Evolutionary conservation across 306 rosid genomes (phyloP).

Genomic region (Prunus padus): DNA sequence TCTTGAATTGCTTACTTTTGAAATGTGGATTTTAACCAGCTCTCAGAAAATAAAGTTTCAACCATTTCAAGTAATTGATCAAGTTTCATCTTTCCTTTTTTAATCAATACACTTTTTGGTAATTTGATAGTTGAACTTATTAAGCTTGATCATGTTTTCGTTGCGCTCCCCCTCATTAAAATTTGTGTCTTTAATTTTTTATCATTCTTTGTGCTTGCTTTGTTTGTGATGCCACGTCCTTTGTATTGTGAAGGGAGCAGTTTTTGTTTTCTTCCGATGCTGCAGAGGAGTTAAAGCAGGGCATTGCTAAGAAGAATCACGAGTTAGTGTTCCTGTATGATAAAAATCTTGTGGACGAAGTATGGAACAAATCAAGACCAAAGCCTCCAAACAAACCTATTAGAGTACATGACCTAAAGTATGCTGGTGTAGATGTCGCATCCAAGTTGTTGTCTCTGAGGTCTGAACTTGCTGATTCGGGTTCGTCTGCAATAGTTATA

Average conservation of each 20-base stretch:
- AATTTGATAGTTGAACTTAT: too few relatives aligned
- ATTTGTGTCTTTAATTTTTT: background rate
- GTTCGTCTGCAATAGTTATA: slow-evolving; percentile 78
- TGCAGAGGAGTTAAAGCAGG: slow-evolving; percentile 80
- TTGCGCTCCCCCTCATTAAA: background rate
- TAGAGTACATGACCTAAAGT: slow-evolving; percentile 73
- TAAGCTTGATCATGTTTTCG: too few relatives aligned
- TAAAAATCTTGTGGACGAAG: slow-evolving; percentile 81
- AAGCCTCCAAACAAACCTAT: slow-evolving; percentile 59
- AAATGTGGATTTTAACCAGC: background rate
- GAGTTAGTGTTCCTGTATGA: slow-evolving; percentile 73
- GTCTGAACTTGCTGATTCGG: slow-evolving; percentile 62
- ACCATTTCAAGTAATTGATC: background rate
- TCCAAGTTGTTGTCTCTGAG: slow-evolving; percentile 75
- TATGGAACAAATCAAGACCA: slow-evolving; percentile 82
- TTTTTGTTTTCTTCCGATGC: slow-evolving; percentile 92
- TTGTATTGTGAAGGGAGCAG: slow-evolving; percentile 90
- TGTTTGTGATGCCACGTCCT: slow-evolving; percentile 52
- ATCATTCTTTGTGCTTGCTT: slow-evolving; percentile 20
- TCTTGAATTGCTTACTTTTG: background rate
- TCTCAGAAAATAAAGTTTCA: background rate
- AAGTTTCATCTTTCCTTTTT: background rate
- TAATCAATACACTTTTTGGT: too few relatives aligned
- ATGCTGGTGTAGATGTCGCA: slow-evolving; percentile 83
- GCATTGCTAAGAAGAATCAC: slow-evolving; percentile 66